Base-by-base conservation (phyloP, 768 basidiomycete species). In the Amanita pseudoporphyria region DNA sequence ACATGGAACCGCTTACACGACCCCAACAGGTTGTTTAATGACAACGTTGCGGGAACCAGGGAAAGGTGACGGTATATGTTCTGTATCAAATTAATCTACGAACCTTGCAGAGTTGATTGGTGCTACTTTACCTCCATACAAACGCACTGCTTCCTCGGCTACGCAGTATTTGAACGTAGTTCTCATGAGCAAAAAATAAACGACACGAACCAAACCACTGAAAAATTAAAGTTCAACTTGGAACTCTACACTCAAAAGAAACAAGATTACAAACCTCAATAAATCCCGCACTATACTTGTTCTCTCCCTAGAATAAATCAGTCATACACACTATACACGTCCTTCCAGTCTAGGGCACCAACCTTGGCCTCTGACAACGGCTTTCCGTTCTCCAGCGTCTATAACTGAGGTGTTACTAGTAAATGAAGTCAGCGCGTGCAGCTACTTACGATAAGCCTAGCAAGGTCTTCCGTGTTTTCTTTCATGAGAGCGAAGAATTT, bases 321-420 rank as follows among this genome's bases (percentile, higher is more conserved):
- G 26, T 46, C 14, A 33, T 18, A 28, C n/a, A 16, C 32, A 16
- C 45, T 18, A 33, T 38, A 9, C 49, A 9, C 44, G 9, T 26
- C 6, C 21, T 19, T n/a, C n/a, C n/a, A 21, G 35, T 5, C n/a
- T 32, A 38, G 24, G 41, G 42, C 24, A 36, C 45, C 36, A 53
- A 86, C 87, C 77, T 87, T 86, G 31, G 79, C 87, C 56, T 97
- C 93, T 0, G 71, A 68, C 38, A 96, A 68, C 6, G 92, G 76
- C 69, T 98, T 99, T 31, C 96, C 96, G 60, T 99, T 99, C 70
- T 99, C 96, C 52, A 93, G 67, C 5, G 91, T 94, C 89, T 91
- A 63, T 33, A 33, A 21, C 30, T 1, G 16, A 12, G 5, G 33
- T 24, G 22, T 22, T 12, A 9, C 26, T 31, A 16, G n/a, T 3